Conservation (phyloP, 257 asterid genomes). For the Dorcoceras hygrometricum region DNA sequence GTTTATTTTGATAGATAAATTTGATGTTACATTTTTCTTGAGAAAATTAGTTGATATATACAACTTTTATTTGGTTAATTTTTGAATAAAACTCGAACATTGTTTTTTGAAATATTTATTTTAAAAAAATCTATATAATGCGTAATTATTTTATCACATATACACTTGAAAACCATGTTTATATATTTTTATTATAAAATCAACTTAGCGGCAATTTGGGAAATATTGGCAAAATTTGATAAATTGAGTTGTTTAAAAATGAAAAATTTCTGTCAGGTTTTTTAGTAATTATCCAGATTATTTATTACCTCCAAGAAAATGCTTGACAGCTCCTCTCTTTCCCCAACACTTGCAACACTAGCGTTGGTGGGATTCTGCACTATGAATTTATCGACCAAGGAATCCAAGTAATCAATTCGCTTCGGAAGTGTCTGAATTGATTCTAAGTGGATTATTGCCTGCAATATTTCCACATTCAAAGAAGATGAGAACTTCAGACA, state of each 20-base stretch:
- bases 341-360: conserved; percentile 61
- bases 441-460: conserved; percentile 96
- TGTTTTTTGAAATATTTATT: background rate
- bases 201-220: background rate
- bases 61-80: background rate
- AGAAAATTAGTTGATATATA: no score
- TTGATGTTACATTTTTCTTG: background rate
- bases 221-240: background rate
- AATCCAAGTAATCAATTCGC: conserved; percentile 70
- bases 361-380: conserved; percentile 52
- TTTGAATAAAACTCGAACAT: background rate
- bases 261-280: background rate
- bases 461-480: conserved; percentile 29
- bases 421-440: conserved; percentile 87
- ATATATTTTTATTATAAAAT: no score
- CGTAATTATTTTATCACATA: no score
- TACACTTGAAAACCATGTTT: background rate
- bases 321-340: conserved; percentile 90
- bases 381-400: conserved; percentile 73
- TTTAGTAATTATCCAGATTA: background rate
- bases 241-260: background rate
- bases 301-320: conserved; percentile 81
- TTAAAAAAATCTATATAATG: background rate
- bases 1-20: no score
- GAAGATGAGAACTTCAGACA: conserved; percentile 11